Evolutionary conservation across 495 filamentous ascomycete species (phyloP), one percentile per base, ranked within the genome.

Genomic region (Pyrenopolyporus hunteri): DNA sequence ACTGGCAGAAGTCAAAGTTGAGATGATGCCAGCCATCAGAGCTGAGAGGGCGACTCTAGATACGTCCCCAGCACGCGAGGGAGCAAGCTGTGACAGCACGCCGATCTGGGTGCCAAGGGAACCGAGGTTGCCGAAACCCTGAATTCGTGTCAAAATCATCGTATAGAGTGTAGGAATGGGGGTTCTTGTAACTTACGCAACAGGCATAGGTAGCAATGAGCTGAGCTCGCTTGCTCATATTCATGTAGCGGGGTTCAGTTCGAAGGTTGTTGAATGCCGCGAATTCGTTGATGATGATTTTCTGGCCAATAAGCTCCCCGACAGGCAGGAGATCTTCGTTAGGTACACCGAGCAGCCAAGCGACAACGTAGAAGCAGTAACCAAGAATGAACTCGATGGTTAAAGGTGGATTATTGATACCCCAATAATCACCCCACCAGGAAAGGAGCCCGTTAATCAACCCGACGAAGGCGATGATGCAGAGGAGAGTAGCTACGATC

Each of bases 351-450:
- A 97, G 84, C 6, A 96, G 75, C 83, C 92, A 96, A 3, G 92
- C 84, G 48, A 96, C 78, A 0, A 89, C 89, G 69, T 93, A 96
- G 73, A 90, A 89, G 66, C 94, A 66, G 72, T 96, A 96, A 16
- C 90, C 88, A 8, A 95, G 76, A 57, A 96, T 86, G 20, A 93
- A 75, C 67, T 93, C 77, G 45, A 96, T 74, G 7, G 89, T 92
- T 47, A 97, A 75, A 1, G 78, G 74, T 11, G 85, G 85, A 42
- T 88, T 72, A 59, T 82, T 76, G 68, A 94, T 87, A 73, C 87
- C 88, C 63, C 92, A 78, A 70, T 94, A 97, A 10, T 78, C 78
- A 54, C 92, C 92, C 90, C 91, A 96, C 92, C 92, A 96, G 25
- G 84, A 87, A 33, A 97, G 82, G 3, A 96, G 80, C 13, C 87